Base-by-base conservation (phyloP, 371 early-diverging fungal species). In the Rhizopus stolonifer region DNA sequence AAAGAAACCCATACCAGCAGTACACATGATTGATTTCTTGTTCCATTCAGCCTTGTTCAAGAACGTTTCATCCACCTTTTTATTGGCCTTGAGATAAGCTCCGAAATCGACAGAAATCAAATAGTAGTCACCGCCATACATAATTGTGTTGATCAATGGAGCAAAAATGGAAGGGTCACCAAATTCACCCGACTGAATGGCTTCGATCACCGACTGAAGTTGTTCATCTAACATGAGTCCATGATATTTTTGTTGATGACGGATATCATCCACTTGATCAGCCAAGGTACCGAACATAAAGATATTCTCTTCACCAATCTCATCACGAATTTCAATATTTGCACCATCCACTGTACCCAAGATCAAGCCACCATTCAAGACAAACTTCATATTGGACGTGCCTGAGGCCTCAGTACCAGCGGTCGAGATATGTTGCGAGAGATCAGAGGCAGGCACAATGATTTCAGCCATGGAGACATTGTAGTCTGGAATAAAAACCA, bases 331-430 rank as follows among this genome's bases (percentile, higher is more conserved):
- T 67, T 95, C 96, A 72, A 95, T 91, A 72, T 95, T 95, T 56
- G 96, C 96, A 40, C 92, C 92, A 56, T 91, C 91, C 34, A 91
- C 81, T 0, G 91, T 91, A 61, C 91, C 91, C 18, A 91, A 74
- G 64, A 95, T 95, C 38, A 95, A 67, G 50, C 95, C 95, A 51
- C 95, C 95, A 63, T 95, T 95, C 34, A 95, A 71, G 36, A 95
- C 95, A 78, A 95, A 95, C 81, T 95, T 95, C 95, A 95, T 95
- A 82, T 95, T 95, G 32, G 93, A 93, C 2, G 96, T 95, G 39
- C 96, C 96, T 14, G 93, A 92, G 15, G 95, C 96, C 68, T 95
- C 96, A 11, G 95, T 95, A 52, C 95, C 96, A 15, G 96, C 96
- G 2, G 95, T 95, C 19, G 89, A 89, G 61, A 89, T 91, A 64